A percentile compares a stretch with the other conserved stretches of the same genome.
These are phyloP conservation scores for Solanum arcanum DNA, from an alignment of 257 asterid species.

Conservation along the genomic window DNA sequence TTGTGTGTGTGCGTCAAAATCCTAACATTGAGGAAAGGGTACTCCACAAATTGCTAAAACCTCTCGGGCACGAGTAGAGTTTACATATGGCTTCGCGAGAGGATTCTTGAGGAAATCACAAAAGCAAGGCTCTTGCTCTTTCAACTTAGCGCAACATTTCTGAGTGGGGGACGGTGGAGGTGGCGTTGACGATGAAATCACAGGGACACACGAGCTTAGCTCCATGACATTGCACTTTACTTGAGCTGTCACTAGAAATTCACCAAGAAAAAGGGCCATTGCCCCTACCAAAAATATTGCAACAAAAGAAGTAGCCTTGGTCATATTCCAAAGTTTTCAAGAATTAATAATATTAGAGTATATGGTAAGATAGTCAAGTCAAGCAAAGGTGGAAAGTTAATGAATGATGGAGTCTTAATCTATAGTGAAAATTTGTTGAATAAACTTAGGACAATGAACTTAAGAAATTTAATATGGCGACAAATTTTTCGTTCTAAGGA, in stretches of 20 bases:
- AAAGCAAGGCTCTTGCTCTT: conserved; percentile 16
- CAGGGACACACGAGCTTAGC: not conserved
- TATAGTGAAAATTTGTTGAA: not conserved
- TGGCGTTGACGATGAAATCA: not conserved
- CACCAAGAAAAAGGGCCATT: not conserved
- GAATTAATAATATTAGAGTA: not conserved
- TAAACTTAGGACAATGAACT: not conserved
- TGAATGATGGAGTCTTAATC: not conserved
- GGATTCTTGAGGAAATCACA: conserved; percentile 8
- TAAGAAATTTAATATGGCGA: too few relatives aligned
- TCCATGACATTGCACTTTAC: conserved; percentile 1
- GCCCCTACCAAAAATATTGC: not conserved
- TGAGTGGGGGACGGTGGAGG: not conserved
- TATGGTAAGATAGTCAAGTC: not conserved
- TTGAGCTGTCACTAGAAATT: not conserved
- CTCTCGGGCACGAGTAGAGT: conserved; percentile 4
- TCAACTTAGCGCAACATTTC: conserved; percentile 8
- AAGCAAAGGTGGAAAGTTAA: not conserved
- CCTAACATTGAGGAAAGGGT: not conserved
- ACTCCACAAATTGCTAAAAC: conserved; percentile 5
- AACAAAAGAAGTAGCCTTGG: not conserved
- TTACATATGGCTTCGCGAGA: not conserved
- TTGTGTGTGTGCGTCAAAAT: not conserved
- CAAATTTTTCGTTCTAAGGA: too few relatives aligned
- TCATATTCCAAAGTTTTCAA: not conserved